Evolutionary conservation across 225 moss, liverwort and hornwort species (phyloP), one percentile per base, ranked within the genome.

Genomic region (Pseudisothecium myosuroides): DNA sequence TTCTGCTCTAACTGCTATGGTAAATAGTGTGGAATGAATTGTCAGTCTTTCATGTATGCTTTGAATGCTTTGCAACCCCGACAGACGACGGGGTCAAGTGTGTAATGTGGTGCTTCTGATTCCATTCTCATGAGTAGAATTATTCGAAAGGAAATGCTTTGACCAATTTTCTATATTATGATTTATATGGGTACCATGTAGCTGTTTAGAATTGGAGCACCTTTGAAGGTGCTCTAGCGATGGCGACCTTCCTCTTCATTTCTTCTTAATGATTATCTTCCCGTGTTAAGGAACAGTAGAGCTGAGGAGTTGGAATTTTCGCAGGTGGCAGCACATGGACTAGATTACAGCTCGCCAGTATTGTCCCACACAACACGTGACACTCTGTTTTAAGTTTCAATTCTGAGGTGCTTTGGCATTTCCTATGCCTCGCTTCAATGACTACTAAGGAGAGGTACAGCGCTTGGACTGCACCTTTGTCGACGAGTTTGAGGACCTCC

Each of bases 261-360:
- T 86, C 56, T 68, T 86, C 56, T 88, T 41, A n/a, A 80, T 41
- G 56, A 90, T 45, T 61, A 58, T 56, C 58, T 90, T 56, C 21
- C 36, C 61, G 12, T 72, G 28, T 69, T 55, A 43, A 80, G 82
- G 32, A 75, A 11, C 68, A 78, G 41, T 17, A 67, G 67, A 79
- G 60, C 87, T 93, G 78, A 91, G 54, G 73, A 34, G 52, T 87
- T 87, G 66, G 24, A 80, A 78, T 85, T 11, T 87, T 87, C 86
- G 92, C 95, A 97, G 96, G 96, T 98, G 88, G 98, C 94, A 64
- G 97, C 98, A 91, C 98, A 98, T 92, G 98, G 97, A 92, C 96
- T 98, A 81, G 98, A 98, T 94, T 98, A 97, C 92, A 95, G 98
- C 90, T 98, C 98, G 68, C 95, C 94, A 88, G 97, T 97, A 83